Evolutionary conservation across 345 rosid species (phyloP), one percentile per base, ranked within the genome.

Genomic region (Corymbia maculata): DNA sequence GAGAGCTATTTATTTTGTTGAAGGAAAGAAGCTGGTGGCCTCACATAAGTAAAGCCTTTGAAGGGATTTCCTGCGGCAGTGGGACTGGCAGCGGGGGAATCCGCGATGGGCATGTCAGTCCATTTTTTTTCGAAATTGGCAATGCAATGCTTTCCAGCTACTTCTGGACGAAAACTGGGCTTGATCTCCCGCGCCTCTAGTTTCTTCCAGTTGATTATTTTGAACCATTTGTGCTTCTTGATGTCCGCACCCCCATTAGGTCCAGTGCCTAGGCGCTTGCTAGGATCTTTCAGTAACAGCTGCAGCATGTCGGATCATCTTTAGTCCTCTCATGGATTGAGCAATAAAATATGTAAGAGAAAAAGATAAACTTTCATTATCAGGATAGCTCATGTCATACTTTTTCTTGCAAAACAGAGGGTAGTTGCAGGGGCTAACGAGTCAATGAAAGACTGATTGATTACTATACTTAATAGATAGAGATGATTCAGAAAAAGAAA

Each of bases 221-320:
- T 95, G 90, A 97, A 95, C 99, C 99, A 97, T 90, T 94, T 97
- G 92, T 96, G 96, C 24, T 93, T 88, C 94, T 94, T 97, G 24
- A 97, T 92, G 80, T 97, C 99, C 79, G 93, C 93, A 6, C 94
- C 91, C 85, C 99, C 99, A 4, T 50, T 91, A 8, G 93, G 91
- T 87, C 99, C 99, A 87, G 93, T 92, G 64, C 98, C 99, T 3
- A 96, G 91, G 86, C 98, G 94, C 91, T 89, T 97, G 89, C 92
- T 91, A 5, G 95, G 93, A 88, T 96, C 97, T 90, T 97, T 97
- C 88, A 94, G 95, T 53, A 97, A 93, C 89, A 97, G 94, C 99
- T 93, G 92, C 57, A 93, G 21, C 42, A 12, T 57, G 55, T 70
- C 19, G 26, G 51, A 51, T 52, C 86, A 85, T 85, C 86, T 51